Conservation (phyloP, 2,329 filamentous ascomycete genomes). For the Cylindrodendrum hubeiense region DNA sequence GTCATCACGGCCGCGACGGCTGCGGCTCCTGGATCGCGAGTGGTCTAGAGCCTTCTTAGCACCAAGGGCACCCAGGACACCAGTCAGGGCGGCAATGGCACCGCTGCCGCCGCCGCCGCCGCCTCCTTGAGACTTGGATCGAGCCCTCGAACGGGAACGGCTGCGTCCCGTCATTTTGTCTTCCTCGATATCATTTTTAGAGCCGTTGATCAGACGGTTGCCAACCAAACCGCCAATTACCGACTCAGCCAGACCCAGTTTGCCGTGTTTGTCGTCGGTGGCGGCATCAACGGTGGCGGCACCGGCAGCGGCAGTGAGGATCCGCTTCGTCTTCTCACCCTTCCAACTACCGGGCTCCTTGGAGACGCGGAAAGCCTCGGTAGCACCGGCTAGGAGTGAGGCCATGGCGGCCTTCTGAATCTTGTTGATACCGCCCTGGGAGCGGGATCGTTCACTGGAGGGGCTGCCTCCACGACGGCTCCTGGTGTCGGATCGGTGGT, state of each 20-base stretch:
- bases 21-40: conserved; percentile 66
- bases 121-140: conserved; percentile 62
- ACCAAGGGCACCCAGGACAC: conserved; percentile 70
- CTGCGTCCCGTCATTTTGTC: conserved; percentile 72
- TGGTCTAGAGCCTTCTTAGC: conserved; percentile 71
- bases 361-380: conserved; percentile 90
- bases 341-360: conserved; percentile 92
- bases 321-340: conserved; percentile 90
- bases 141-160: conserved; percentile 75
- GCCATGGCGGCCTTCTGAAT: conserved; percentile 91
- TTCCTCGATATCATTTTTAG: conserved; percentile 74
- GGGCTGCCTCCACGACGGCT: conserved; percentile 61
- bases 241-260: conserved; percentile 86
- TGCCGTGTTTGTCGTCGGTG: conserved; percentile 80
- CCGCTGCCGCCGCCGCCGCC: conserved; percentile 54
- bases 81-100: conserved; percentile 73
- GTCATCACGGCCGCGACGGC: conserved; percentile 64
- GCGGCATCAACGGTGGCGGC: conserved; percentile 88
- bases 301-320: conserved; percentile 87
- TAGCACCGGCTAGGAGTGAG: conserved; percentile 88
- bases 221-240: conserved; percentile 90
- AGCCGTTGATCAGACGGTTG: conserved; percentile 87
- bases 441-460: conserved; percentile 66
- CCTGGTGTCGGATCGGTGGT: conserved; percentile 56
- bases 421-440: conserved; percentile 67